These are phyloP conservation scores for Ceratobasidium sp. DNA, from an alignment of 1,284 basidiomycete genomes.

Conservation along the genomic window DNA sequence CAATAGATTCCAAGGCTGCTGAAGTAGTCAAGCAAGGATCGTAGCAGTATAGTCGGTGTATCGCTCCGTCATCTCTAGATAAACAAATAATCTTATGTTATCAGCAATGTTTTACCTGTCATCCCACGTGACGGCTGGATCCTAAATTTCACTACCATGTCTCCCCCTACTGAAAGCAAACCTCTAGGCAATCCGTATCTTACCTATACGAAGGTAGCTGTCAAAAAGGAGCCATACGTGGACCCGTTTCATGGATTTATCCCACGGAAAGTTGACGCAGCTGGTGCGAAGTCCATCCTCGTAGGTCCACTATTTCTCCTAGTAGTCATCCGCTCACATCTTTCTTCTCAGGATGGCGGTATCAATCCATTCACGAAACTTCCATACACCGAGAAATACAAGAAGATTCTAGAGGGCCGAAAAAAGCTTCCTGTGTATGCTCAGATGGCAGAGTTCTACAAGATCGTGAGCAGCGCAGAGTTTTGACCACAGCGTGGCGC, in stretches of 20 bases:
- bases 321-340: conserved; percentile 5
- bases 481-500: conserved; percentile 35
- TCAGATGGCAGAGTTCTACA: conserved; percentile 93
- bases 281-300: conserved; percentile 78
- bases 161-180: background rate
- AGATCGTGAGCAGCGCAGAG: conserved; percentile 67
- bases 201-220: background rate
- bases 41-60: too few relatives aligned
- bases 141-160: conserved; percentile 36
- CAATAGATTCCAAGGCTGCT: too few relatives aligned
- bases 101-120: too few relatives aligned
- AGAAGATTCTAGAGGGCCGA: conserved; percentile 84
- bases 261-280: conserved; percentile 77
- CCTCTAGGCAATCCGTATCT: conserved; percentile 34
- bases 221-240: background rate
- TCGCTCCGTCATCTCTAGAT: too few relatives aligned
- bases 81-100: too few relatives aligned
- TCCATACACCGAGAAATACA: conserved; percentile 83
- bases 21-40: too few relatives aligned
- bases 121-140: background rate
- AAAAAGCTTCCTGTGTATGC: conserved; percentile 92
- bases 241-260: conserved; percentile 80
- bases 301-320: conserved; percentile 57
- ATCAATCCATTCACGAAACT: conserved; percentile 89
- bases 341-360: conserved; percentile 67